Evolutionary conservation across 371 early-diverging fungal species (phyloP).

Genomic region (Dichotomocladium elegans): DNA sequence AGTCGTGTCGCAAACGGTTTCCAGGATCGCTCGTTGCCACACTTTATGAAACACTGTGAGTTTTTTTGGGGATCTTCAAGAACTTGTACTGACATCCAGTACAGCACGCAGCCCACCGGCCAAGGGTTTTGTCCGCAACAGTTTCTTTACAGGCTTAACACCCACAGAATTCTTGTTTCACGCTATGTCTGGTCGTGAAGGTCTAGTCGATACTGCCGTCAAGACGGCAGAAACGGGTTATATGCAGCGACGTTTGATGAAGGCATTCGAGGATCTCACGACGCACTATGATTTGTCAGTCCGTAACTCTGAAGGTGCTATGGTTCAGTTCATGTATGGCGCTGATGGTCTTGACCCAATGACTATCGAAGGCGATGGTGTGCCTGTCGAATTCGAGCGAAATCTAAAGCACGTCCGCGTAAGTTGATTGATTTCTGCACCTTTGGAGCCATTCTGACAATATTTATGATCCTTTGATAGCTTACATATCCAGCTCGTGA

Average conservation of each 20-base stretch:
- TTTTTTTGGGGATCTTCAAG: no score
- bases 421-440: neutral
- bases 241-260: conserved; percentile 99
- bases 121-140: conserved; percentile 98
- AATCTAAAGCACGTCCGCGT: conserved; percentile 69
- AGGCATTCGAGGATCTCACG: conserved; percentile 97
- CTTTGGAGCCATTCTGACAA: no score
- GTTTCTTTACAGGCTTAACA: conserved; percentile 95
- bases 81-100: no score
- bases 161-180: conserved; percentile 99
- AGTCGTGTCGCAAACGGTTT: conserved; percentile 98
- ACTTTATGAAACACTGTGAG: conserved; percentile 87
- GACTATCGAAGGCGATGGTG: conserved; percentile 88
- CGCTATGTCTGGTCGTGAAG: conserved; percentile 99
- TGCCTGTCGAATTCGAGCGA: conserved; percentile 87
- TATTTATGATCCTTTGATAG: conserved; percentile 7
- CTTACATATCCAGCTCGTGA: conserved; percentile 24
- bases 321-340: conserved; percentile 98
- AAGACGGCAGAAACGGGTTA: conserved; percentile 99
- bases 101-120: conserved; percentile 84
- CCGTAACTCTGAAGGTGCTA: conserved; percentile 88
- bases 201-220: conserved; percentile 99
- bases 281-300: conserved; percentile 97
- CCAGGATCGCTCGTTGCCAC: conserved; percentile 95
- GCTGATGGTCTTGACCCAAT: conserved; percentile 98